phyloP scores from a whole-genome alignment of 495 filamentous ascomycete genomes.

The Aspergillus wentii region DNA sequence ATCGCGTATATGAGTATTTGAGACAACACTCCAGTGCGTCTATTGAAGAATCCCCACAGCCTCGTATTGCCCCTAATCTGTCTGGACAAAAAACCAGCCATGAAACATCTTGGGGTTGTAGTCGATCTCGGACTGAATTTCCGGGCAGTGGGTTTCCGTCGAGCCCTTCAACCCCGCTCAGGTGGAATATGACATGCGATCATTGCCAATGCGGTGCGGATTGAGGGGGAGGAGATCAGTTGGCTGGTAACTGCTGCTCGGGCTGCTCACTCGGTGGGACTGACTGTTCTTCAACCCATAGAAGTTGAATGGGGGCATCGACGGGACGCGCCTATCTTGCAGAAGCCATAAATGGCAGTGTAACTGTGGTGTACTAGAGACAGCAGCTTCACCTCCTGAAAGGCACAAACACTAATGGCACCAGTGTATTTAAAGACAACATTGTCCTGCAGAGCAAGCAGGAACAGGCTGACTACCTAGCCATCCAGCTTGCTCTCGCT shows the following conservation, averaged over 20 bases:
- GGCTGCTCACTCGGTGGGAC: background rate
- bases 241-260: constrained; percentile 5
- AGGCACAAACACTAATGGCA: constrained; percentile 6
- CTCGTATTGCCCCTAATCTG: too few species aligned
- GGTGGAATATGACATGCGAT: constrained; percentile 8
- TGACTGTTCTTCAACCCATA: constrained; percentile 6
- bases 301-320: constrained; percentile 3
- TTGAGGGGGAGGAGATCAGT: constrained; percentile 8
- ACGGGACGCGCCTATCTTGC: constrained; percentile 2
- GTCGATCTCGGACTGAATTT: constrained; percentile 10
- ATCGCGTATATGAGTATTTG: too few species aligned
- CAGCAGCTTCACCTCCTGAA: constrained; percentile 7
- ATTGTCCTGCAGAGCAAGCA: constrained; percentile 5
- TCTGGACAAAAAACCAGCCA: too few species aligned
- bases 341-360: constrained; percentile 1
- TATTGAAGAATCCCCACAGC: too few species aligned
- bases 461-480: constrained; percentile 6
- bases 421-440: constrained; percentile 2
- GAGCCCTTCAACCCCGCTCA: constrained; percentile 6
- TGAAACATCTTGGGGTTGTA: constrained; percentile 9
- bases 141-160: background rate
- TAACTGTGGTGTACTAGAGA: constrained; percentile 9
- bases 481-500: constrained; percentile 4
- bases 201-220: constrained; percentile 8
- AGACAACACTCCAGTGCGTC: too few species aligned